phyloP scores from a whole-genome alignment of 257 asterid species.

The Rauvolfia tetraphylla region DNA sequence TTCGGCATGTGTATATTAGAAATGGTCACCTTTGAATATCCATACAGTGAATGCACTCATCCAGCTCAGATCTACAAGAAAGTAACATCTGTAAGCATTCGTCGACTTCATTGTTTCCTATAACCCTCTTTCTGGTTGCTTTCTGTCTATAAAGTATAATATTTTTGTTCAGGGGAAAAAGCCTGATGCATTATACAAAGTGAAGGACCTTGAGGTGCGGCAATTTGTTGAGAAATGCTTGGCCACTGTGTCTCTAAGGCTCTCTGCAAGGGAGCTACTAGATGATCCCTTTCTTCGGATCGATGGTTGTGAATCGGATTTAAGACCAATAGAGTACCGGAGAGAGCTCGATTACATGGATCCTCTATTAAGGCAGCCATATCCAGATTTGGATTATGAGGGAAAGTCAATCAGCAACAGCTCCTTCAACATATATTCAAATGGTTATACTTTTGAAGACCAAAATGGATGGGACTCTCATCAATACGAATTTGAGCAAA shows the following conservation, averaged over 20 bases:
- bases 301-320: conserved; percentile 29
- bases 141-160: conserved; percentile 5
- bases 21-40: conserved; percentile 53
- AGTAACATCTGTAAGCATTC: conserved; percentile 43
- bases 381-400: conserved; percentile 22
- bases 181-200: conserved; percentile 42
- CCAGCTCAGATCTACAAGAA: conserved; percentile 56
- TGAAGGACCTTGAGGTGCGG: conserved; percentile 46
- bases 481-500: conserved; percentile 33
- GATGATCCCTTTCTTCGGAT: conserved; percentile 39
- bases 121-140: background rate
- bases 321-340: conserved; percentile 23
- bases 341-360: conserved; percentile 27
- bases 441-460: conserved; percentile 33
- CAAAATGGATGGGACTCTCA: conserved; percentile 33
- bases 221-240: conserved; percentile 46
- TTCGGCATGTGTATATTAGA: conserved; percentile 56
- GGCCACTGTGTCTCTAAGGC: conserved; percentile 43
- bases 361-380: conserved; percentile 31
- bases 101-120: background rate
- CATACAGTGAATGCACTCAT: conserved; percentile 53
- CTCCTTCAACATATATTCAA: conserved; percentile 25
- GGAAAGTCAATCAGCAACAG: conserved; percentile 27
- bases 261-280: conserved; percentile 47
- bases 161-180: conserved; percentile 33